Evolutionary conservation across 2,329 filamentous ascomycete genomes (phyloP), one percentile per base, ranked within the genome.

Genomic region (Achaetomium macrosporum): DNA sequence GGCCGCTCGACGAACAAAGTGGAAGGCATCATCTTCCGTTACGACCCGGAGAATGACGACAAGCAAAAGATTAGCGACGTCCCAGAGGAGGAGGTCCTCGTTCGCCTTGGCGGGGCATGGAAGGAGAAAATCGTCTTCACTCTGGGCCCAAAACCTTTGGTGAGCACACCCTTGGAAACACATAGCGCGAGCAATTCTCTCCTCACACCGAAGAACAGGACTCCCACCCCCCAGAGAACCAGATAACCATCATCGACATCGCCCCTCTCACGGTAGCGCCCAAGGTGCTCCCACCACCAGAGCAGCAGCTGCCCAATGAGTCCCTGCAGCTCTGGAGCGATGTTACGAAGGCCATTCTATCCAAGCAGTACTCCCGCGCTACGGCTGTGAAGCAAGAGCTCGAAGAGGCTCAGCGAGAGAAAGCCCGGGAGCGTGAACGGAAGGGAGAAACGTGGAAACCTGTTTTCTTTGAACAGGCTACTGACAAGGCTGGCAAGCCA

Each of bases 1-100:
- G 89, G 91, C 43, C 88, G 89, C 60, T 82, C 89, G 17, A 92
- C 95, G 62, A 96, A 97, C 71, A 90, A 87, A 66, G 86, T 99
- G 35, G 84, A 95, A 56, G 93, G 93, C 16, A 83, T 96, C 50
- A 79, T 97, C 51, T 99, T 96, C 77, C 85, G 81, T 46, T 96
- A 96, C 62, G 87, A 96, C 64, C 87, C 90, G 0, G 82, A 88
- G 19, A 92, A 91, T 53, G 92, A 97, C 68, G 82, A 81, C 66
- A 89, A 85, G 69, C 83, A 74, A 5, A 84, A 81, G 62, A 85
- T 96, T 63, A 90, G 86, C 71, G 91, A 96, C 57, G 90, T 99
- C 0, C 81, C 90, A 0, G 88, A 93, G 1, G 83, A 86, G 56
- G 90, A 96, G 64, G 75, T 99, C 31, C 77, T 97, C 49, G 89